These are phyloP conservation scores for Rhodocollybia butyracea DNA, from an alignment of 768 basidiomycete species.

Conservation along the genomic window DNA sequence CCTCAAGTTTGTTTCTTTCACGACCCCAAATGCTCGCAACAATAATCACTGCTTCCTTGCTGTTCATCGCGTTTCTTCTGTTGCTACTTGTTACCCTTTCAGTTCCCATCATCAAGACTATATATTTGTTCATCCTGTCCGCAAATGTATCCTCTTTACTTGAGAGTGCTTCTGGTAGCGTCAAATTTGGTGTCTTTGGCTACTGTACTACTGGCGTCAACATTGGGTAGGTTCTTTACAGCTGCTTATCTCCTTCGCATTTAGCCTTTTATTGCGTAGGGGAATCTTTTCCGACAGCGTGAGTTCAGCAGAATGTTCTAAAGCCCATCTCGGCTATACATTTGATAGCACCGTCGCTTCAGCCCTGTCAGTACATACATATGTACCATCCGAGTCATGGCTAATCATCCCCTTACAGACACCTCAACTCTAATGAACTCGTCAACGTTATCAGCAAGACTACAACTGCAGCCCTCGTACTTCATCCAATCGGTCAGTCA, in stretches of 20 bases:
- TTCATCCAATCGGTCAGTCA: slow-evolving; percentile 51
- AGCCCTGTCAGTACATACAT: slow-evolving; percentile 32
- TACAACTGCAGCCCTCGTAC: slow-evolving; percentile 46
- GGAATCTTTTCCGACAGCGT: slow-evolving; percentile 38
- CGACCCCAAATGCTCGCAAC: slow-evolving; percentile 18
- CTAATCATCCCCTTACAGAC: background rate
- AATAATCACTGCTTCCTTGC: slow-evolving; percentile 34
- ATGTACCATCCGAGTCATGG: slow-evolving; percentile 12
- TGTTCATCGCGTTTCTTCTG: slow-evolving; percentile 54
- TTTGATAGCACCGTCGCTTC: slow-evolving; percentile 47
- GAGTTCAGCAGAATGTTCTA: slow-evolving; percentile 42
- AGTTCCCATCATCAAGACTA: slow-evolving; percentile 47
- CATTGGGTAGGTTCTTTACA: slow-evolving; percentile 33
- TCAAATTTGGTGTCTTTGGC: slow-evolving; percentile 61
- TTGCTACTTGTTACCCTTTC: slow-evolving; percentile 62
- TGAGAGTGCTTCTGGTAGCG: slow-evolving; percentile 31
- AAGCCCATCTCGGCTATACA: slow-evolving; percentile 48
- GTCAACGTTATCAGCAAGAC: slow-evolving; percentile 40
- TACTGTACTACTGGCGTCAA: slow-evolving; percentile 51
- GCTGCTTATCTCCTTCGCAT: slow-evolving; percentile 8
- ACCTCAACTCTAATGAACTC: slow-evolving; percentile 24
- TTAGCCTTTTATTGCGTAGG: slow-evolving; percentile 25
- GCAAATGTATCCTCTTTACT: slow-evolving; percentile 31
- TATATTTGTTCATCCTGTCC: slow-evolving; percentile 39
- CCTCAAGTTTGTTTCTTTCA: background rate